These are phyloP conservation scores for Calocybe gangraenosa DNA, from an alignment of 768 basidiomycete species.

Conservation along the genomic window DNA sequence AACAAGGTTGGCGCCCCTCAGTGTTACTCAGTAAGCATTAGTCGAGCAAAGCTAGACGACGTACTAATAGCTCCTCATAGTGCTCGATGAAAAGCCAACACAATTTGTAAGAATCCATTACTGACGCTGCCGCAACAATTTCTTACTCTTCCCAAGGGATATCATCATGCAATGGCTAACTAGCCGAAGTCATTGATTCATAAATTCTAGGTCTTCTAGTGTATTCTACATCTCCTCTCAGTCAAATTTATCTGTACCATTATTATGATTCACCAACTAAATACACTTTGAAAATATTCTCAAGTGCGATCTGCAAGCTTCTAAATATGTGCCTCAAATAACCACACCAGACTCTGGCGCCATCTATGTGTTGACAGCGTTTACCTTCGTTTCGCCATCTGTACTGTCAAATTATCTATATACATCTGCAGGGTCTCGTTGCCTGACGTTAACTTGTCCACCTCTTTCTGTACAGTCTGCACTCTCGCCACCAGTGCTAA, in stretches of 20 bases:
- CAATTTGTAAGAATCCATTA: constrained; percentile 64
- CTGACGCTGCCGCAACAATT: not conserved
- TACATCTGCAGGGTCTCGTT: constrained; percentile 86
- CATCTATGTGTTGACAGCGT: too few relatives aligned
- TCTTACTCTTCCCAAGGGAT: constrained; percentile 43
- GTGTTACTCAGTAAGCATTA: constrained; percentile 71
- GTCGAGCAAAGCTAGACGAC: not conserved
- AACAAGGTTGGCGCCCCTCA: constrained; percentile 20
- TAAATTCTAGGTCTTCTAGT: not conserved
- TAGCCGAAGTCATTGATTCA: constrained; percentile 60
- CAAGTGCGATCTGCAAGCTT: too few relatives aligned
- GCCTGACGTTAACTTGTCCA: constrained; percentile 75
- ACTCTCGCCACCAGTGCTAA: constrained; percentile 66
- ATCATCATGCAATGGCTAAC: constrained; percentile 88
- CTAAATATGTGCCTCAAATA: too few relatives aligned
- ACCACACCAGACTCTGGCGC: too few relatives aligned
- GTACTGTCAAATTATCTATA: constrained; percentile 83
- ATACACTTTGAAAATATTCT: too few relatives aligned
- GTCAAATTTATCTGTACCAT: constrained; percentile 8
- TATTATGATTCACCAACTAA: too few relatives aligned
- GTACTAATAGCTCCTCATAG: constrained; percentile 36
- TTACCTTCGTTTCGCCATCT: constrained; percentile 79
- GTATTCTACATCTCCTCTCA: constrained; percentile 1
- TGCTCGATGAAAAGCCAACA: constrained; percentile 97
- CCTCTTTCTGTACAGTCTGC: constrained; percentile 66